phyloP scores from a whole-genome alignment of 2,329 filamentous ascomycete species.

The Colletotrichum sp. region DNA sequence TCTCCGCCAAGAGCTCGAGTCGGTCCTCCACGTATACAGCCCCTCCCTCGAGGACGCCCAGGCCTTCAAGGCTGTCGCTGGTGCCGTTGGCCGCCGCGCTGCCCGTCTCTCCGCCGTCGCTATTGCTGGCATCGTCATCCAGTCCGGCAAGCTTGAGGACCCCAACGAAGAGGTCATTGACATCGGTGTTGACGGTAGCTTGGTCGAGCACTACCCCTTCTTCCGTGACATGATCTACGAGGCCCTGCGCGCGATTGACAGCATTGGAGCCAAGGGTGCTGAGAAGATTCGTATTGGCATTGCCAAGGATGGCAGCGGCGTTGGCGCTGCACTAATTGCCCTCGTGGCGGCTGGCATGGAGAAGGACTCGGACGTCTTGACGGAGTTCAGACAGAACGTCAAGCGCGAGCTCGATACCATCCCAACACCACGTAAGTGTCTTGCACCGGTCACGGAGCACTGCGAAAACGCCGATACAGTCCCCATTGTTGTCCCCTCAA shows the following conservation, averaged over 20 bases:
- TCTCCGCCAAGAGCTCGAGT: slow-evolving; percentile 79
- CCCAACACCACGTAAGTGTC: slow-evolving; percentile 33
- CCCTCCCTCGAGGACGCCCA: slow-evolving; percentile 84
- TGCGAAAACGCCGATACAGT: slow-evolving; percentile 26
- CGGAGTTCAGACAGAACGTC: slow-evolving; percentile 43
- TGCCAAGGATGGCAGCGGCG: slow-evolving; percentile 93
- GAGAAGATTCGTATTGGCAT: slow-evolving; percentile 92
- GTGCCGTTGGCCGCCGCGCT: slow-evolving; percentile 85
- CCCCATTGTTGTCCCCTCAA: neutral
- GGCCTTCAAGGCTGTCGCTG: slow-evolving; percentile 82
- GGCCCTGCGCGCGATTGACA: slow-evolving; percentile 75
- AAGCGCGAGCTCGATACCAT: slow-evolving; percentile 38
- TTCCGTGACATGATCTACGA: slow-evolving; percentile 91
- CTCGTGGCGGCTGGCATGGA: slow-evolving; percentile 79
- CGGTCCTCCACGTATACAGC: slow-evolving; percentile 75
- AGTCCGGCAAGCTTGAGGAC: slow-evolving; percentile 73
- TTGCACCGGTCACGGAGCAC: neutral
- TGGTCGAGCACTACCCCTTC: slow-evolving; percentile 94
- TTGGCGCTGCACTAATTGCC: slow-evolving; percentile 95
- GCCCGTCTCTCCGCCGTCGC: slow-evolving; percentile 88
- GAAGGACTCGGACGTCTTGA: slow-evolving; percentile 50
- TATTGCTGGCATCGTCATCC: slow-evolving; percentile 82
- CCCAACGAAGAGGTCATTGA: slow-evolving; percentile 76
- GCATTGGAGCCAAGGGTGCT: slow-evolving; percentile 79
- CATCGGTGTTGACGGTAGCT: slow-evolving; percentile 90